Base-by-base conservation (phyloP, 2,329 filamentous ascomycete genomes). In the Blastomyces percursus region DNA sequence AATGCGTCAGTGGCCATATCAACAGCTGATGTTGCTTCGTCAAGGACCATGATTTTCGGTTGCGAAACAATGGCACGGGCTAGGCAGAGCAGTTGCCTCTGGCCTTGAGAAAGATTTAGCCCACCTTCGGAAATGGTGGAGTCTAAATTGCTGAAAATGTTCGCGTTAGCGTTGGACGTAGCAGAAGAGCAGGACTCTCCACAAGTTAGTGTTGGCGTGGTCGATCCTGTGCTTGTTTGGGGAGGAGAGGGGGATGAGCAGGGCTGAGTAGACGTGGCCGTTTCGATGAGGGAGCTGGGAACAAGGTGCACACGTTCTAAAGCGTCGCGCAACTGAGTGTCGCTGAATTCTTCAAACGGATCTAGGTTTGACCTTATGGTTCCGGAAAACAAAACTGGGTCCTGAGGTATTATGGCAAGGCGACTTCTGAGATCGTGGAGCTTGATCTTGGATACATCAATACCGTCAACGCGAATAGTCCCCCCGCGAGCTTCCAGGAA, bases 381-480 rank as follows among this genome's bases (percentile, higher is more conserved):
- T 27, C 90, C 90, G 0, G 86, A 89, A 75, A 94, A 93, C 7
- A 94, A 80, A 0, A 92, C 88, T 0, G 90, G 89, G 67, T 93
- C 89, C 75, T 91, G 88, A 0, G 90, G 89, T 61, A 94, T 93
- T 67, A 94, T 92, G 46, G 88, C 87, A 0, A 94, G 75, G 0
- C 88, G 81, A n/a, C 84, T 86, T 30, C 90, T 83, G 12, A 94
- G 78, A 62, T 88, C 84, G 62, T 87, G 81, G 0, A 92, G 80
- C 61, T 82, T 83, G 69, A 92, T 83, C 68, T 83, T 87, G 27
- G 87, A 86, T 60, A 91, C 89, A 69, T 92, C 88, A 14, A 90
- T 67, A 0, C 88, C 88, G 68, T 92, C 89, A 64, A 93, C 88
- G 63, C 79, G 72, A 65, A 92, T 86, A 16, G 75, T 82, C 9